Evolutionary conservation across 2,329 filamentous ascomycete species (phyloP), one percentile per base, ranked within the genome.

Genomic region (Neoarthrinium moseri): DNA sequence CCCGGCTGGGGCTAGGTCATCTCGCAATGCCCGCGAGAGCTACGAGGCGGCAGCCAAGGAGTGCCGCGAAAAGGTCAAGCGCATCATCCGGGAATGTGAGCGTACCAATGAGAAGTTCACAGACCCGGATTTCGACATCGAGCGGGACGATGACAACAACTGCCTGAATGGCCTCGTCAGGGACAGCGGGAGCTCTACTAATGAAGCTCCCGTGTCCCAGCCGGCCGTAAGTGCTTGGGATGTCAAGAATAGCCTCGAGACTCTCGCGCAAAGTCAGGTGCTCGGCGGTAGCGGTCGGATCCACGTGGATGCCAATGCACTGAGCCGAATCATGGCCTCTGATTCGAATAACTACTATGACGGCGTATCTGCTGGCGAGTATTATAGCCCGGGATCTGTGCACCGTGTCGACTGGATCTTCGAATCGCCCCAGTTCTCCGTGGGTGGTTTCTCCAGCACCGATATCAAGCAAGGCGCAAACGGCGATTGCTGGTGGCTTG

Each of bases 401-500:
- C 69, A 74, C 51, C 66, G 71, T 5, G 52, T 74, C 11, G 66
- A 70, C 43, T 72, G 69, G 66, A 65, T 71, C 46, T 72, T 72
- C 33, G 66, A 69, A 35, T 61, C 59, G 8, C 68, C 69, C 0
- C 62, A 66, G 36, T 72, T 72, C 46, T 69, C 62, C 13, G 52
- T 69, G n/a, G 63, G 65, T 22, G 66, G 67, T 12, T 73, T 61
- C 49, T 65, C 67, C 10, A 60, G 63, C 33, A 66, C 69, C 1
- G 69, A 73, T 29, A 67, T 73, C 49, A 68, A 68, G 51, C 70
- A 73, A 46, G 70, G 70, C 17, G 50, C 50, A 8, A 77, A 78
- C 51, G 86, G 86, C 2, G 83, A 89, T 60, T 89, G 86, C 64
- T 89, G 86, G 84, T 81, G 87, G 61, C 73, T 89, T 60, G 84